Evolutionary conservation across 2,329 filamentous ascomycete species (phyloP), one percentile per base, ranked within the genome.

Genomic region (Neofusicoccum ribis): DNA sequence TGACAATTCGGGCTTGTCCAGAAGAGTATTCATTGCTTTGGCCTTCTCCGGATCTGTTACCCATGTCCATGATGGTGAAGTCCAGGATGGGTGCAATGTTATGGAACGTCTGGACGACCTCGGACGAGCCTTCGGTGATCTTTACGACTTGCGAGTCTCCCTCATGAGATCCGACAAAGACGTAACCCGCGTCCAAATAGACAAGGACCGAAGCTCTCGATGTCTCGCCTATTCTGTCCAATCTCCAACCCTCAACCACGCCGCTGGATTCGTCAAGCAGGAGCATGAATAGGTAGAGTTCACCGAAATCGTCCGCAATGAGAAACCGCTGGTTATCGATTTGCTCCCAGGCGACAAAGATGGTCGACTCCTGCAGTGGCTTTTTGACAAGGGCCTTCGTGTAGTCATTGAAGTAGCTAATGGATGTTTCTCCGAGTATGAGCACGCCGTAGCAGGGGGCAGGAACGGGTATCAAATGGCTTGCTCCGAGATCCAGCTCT

Each of bases 21-120:
- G 94, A 97, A 0, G 93, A 96, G 73, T 97, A 99, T 68, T 95
- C 91, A 72, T 95, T 96, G 3, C 89, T 90, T 17, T 92, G 89
- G 8, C 84, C 87, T 68, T 95, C 90, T 23, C 89, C 89, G 66
- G 91, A 89, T 64, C 92, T 85, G 70, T 92, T 93, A 0, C 93
- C 94, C 84, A 98, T 91, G 72, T 98, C 95, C 92, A 98, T 97
- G 15, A 99, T 88, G 0, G 91, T 89, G 71, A 99, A 97, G 74
- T 99, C 95, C 44, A 98, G 80, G 47, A 99, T 91, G 0, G 95
- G 95, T 0, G 91, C 93, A 70, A 98, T 92, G 73, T 97, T 99
- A 3, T 86, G 81, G 64, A 96, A 83, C 0, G 87, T 90, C 73
- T 97, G 92, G 9, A 95, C 76, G 4, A 93, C 77, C 54, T 89